Evolutionary conservation across 768 basidiomycete genomes (phyloP).

Genomic region (Boletales sp.): DNA sequence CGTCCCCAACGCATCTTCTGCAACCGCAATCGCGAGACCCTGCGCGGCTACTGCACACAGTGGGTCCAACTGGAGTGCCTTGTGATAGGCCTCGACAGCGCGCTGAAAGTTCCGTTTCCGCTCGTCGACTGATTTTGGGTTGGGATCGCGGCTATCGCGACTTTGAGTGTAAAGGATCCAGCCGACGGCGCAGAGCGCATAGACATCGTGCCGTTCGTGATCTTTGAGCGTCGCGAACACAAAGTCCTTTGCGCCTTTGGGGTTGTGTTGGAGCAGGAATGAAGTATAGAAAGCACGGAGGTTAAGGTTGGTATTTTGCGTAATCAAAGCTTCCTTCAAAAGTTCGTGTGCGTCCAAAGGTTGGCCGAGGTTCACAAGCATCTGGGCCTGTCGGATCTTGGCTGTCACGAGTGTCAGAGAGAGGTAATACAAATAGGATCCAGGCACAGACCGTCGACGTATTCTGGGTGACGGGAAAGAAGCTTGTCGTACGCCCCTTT

Average conservation of each 20-base stretch:
- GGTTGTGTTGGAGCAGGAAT: conserved; percentile 80
- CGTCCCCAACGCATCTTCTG: conserved; percentile 83
- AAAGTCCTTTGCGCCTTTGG: conserved; percentile 79
- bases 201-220: conserved; percentile 83
- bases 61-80: conserved; percentile 81
- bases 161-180: conserved; percentile 84
- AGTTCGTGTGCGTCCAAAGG: conserved; percentile 83
- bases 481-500: conserved; percentile 86
- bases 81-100: conserved; percentile 89
- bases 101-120: conserved; percentile 75
- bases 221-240: conserved; percentile 87
- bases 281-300: conserved; percentile 91
- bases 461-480: conserved; percentile 88
- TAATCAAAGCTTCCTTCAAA: conserved; percentile 82
- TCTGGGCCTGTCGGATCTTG: conserved; percentile 86
- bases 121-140: conserved; percentile 49
- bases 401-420: conserved; percentile 45
- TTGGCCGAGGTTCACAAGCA: conserved; percentile 66
- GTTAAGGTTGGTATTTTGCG: conserved; percentile 76
- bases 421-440: not conserved
- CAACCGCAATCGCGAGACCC: conserved; percentile 90
- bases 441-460: conserved; percentile 76
- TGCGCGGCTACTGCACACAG: conserved; percentile 91
- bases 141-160: conserved; percentile 74
- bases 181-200: conserved; percentile 86